Evolutionary conservation across 177 flowering plant species (phyloP).

Genomic region (Vitis hybrid): DNA sequence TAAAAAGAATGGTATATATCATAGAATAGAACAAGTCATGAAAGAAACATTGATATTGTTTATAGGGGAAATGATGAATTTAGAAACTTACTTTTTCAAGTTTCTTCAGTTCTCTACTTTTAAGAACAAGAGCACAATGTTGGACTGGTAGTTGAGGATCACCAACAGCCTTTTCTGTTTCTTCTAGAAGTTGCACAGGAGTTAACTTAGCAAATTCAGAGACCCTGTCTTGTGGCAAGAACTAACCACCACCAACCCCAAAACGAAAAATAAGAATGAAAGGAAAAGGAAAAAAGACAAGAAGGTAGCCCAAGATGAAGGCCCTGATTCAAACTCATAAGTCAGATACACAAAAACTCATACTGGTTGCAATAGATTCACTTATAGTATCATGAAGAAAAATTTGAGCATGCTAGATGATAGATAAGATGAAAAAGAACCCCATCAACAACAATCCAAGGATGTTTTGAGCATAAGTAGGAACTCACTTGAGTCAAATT

Average conservation of each 20-base stretch:
- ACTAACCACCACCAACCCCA: constrained; percentile 36
- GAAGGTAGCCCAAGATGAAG: not conserved
- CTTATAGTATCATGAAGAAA: not conserved
- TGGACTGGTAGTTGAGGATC: constrained; percentile 84
- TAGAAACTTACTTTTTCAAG: constrained; percentile 60
- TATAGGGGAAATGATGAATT: not conserved
- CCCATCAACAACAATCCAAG: too few relatives aligned
- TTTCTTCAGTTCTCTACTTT: constrained; percentile 64
- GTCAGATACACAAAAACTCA: not conserved
- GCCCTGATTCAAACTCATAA: not conserved
- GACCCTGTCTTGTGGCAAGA: constrained; percentile 96
- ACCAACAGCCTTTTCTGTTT: constrained; percentile 98
- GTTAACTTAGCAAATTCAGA: constrained; percentile 97
- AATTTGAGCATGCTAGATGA: not conserved
- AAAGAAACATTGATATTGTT: not conserved
- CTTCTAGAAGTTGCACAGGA: constrained; percentile 91
- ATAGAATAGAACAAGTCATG: not conserved
- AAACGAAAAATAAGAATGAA: not conserved
- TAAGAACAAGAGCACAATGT: constrained; percentile 70
- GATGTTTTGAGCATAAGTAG: too few relatives aligned
- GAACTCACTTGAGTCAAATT: constrained; percentile 90
- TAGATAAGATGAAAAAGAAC: too few relatives aligned
- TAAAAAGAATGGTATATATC: not conserved
- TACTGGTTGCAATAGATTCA: not conserved
- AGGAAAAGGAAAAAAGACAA: not conserved